Evolutionary conservation across 148 eudicot genomes (phyloP).

Genomic region (Beta vulgaris): DNA sequence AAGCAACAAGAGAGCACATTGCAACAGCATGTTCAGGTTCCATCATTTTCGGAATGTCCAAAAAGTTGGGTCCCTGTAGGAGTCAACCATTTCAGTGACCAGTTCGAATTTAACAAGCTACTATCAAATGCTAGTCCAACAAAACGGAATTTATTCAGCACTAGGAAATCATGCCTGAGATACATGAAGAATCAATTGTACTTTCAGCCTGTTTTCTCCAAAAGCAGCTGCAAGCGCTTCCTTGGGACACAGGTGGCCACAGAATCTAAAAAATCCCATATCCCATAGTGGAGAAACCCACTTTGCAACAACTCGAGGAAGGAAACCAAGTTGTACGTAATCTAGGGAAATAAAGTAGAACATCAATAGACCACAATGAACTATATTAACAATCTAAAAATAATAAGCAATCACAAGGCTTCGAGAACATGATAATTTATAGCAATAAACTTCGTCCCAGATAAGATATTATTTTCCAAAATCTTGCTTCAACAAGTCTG

Average conservation of each 20-base stretch:
- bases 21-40: constrained; percentile 53
- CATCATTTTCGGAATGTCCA: constrained; percentile 40
- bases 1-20: constrained; percentile 70
- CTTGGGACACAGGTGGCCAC: constrained; percentile 57
- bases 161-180: constrained; percentile 49
- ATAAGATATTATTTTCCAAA: not conserved
- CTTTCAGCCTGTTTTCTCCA: constrained; percentile 66
- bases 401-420: not conserved
- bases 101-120: constrained; percentile 10
- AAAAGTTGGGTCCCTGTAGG: constrained; percentile 67
- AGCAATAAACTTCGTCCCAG: not conserved
- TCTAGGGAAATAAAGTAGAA: constrained; percentile 37
- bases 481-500: not conserved
- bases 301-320: constrained; percentile 74
- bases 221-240: constrained; percentile 80
- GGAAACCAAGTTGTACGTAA: constrained; percentile 81
- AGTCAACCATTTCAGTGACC: constrained; percentile 15
- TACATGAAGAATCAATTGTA: constrained; percentile 56
- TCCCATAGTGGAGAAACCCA: constrained; percentile 93
- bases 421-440: not conserved
- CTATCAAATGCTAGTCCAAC: not conserved
- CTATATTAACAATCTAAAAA: not conserved
- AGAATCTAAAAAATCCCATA: constrained; percentile 58
- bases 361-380: not conserved
- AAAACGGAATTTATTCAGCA: constrained; percentile 9